Percentiles rank a stretch among this genome's conserved stretches.
These are phyloP conservation scores for Fusarium cicatricum DNA, from an alignment of 2,329 filamentous ascomycete genomes.

Conservation along the genomic window DNA sequence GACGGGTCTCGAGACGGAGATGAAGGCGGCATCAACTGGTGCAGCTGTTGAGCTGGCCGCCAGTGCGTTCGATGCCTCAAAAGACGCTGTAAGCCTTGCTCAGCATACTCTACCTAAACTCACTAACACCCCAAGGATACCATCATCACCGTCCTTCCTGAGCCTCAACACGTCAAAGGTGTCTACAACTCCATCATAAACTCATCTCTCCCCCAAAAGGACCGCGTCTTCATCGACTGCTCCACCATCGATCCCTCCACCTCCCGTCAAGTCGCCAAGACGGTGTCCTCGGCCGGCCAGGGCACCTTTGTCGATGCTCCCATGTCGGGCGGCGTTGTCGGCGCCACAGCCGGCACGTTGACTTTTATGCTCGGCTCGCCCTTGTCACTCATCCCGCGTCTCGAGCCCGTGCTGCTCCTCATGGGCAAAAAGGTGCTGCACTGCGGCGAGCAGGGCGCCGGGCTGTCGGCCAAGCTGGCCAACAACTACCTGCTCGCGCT, in stretches of 20 bases:
- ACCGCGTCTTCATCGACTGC: constrained; percentile 90
- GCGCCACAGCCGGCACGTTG: constrained; percentile 84
- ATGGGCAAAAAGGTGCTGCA: constrained; percentile 92
- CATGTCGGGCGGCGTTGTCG: constrained; percentile 96
- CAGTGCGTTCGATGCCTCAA: constrained; percentile 58
- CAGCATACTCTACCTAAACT: neutral
- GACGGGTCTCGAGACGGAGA: constrained; percentile 57
- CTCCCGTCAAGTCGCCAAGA: constrained; percentile 78
- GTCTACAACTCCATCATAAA: constrained; percentile 82
- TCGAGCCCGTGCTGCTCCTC: constrained; percentile 73
- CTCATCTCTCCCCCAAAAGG: constrained; percentile 57
- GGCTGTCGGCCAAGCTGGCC: constrained; percentile 89
- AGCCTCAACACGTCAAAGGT: constrained; percentile 84
- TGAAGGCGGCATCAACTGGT: constrained; percentile 54
- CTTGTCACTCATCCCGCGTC: constrained; percentile 65
- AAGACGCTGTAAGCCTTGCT: constrained; percentile 58
- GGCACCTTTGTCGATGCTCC: constrained; percentile 91
- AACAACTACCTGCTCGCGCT: constrained; percentile 97
- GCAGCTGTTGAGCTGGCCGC: constrained; percentile 56
- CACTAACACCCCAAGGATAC: constrained; percentile 68
- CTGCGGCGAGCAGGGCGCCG: constrained; percentile 84
- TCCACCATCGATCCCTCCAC: constrained; percentile 95
- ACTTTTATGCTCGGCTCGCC: constrained; percentile 94
- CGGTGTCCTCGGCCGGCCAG: constrained; percentile 69
- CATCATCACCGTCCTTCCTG: constrained; percentile 88